Evolutionary conservation across 2,329 filamentous ascomycete genomes (phyloP).

Genomic region (Lachnellula arida): DNA sequence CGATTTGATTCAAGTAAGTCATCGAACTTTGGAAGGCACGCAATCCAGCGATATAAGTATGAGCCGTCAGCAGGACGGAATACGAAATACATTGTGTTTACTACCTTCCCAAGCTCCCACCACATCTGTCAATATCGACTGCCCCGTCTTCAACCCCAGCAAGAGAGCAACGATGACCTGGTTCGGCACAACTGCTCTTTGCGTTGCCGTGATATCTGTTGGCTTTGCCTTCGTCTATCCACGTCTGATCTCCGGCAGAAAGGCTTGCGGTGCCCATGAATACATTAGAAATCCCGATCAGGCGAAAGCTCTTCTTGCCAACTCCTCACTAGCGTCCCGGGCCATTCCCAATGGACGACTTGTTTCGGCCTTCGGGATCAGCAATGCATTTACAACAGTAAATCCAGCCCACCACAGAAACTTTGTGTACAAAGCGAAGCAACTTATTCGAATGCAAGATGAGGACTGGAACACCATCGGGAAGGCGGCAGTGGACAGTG

Average conservation of each 20-base stretch:
- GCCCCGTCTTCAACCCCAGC: no score
- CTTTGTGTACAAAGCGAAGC: slow-evolving; percentile 1
- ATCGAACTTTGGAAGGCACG: not conserved
- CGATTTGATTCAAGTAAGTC: not conserved
- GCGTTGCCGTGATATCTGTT: no score
- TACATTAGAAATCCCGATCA: not conserved
- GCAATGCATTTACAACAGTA: slow-evolving; percentile 18
- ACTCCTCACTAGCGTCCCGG: slow-evolving; percentile 3
- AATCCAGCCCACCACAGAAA: not conserved
- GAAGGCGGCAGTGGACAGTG: not conserved
- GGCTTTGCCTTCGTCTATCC: not conserved
- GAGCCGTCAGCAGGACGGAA: not conserved
- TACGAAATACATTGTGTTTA: no score
- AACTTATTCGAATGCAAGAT: not conserved
- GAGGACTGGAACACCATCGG: not conserved
- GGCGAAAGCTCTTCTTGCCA: not conserved
- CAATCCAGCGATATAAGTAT: not conserved
- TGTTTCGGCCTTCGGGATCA: slow-evolving; percentile 10
- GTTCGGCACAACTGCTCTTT: no score
- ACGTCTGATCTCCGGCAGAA: not conserved
- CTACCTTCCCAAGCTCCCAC: no score
- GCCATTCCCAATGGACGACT: slow-evolving; percentile 12
- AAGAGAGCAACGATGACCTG: no score
- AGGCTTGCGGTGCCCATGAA: not conserved
- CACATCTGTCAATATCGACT: no score